Conservation (phyloP, 2,329 filamentous ascomycete genomes). For the Juglanconis sp. region DNA sequence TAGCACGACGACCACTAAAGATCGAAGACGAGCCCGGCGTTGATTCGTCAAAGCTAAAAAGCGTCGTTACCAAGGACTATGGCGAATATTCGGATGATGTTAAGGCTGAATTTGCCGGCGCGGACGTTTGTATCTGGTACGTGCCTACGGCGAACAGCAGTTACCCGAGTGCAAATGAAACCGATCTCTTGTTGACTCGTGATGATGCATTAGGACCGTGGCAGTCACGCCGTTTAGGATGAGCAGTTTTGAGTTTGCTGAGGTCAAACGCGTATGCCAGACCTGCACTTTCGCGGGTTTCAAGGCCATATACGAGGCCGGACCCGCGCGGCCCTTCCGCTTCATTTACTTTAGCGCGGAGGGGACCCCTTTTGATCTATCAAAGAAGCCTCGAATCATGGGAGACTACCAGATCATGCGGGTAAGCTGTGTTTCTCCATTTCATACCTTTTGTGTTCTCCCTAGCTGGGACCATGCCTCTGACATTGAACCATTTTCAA, state of each 20-base stretch:
- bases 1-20: too few relatives aligned
- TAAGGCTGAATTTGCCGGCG: constrained; percentile 36
- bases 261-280: constrained; percentile 26
- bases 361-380: background rate
- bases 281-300: constrained; percentile 23
- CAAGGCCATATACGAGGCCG: constrained; percentile 25
- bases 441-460: background rate
- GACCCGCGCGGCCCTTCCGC: constrained; percentile 25
- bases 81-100: constrained; percentile 36
- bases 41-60: constrained; percentile 40
- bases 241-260: constrained; percentile 15
- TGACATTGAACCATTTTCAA: too few relatives aligned
- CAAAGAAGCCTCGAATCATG: background rate
- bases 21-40: too few relatives aligned
- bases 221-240: constrained; percentile 25
- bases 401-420: constrained; percentile 2
- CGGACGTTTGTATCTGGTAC: constrained; percentile 42
- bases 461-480: too few relatives aligned
- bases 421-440: background rate
- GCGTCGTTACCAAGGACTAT: constrained; percentile 38
- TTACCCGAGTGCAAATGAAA: too few relatives aligned
- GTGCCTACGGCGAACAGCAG: background rate
- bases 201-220: constrained; percentile 23
- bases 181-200: background rate
- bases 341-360: constrained; percentile 24